Evolutionary conservation across 192 early-diverging fungal species (phyloP), one percentile per base, ranked within the genome.

Genomic region (Coemansia sp.): DNA sequence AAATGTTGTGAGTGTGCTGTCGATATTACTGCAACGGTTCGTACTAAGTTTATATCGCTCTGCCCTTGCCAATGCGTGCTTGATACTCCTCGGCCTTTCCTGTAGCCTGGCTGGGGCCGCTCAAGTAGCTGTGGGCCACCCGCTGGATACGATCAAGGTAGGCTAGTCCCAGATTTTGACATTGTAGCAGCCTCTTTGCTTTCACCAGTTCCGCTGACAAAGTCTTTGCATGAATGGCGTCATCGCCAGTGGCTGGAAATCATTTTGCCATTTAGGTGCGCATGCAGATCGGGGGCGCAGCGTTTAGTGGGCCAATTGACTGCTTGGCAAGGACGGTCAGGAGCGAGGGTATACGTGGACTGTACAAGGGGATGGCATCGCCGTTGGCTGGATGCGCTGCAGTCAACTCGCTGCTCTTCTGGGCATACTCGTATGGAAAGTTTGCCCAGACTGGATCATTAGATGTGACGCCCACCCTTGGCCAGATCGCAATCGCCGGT

Each of bases 291-390:
- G 86, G 93, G 62, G 71, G 84, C 11, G 40, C 77, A 7, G 82
- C 84, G 22, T 92, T 91, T 71, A 84, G 82, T 65, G 94, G 87
- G 64, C 93, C 88, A 0, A 86, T 88, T 80, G 93, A 98, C 74
- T 98, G 97, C 70, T 59, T 93, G 15, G 70, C 91, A 31, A 86
- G 93, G 65, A 98, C 95, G 0, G 80, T 99, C 33, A 79, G 89
- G 6, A 91, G 93, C 62, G 96, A 96, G 66, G 88, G 90, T 11
- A 78, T 92, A 64, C 83, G 90, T 22, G 92, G 90, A 0, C 77
- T 96, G 18, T 96, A 93, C 77, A 94, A 94, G 86, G 94, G 93
- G 79, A 93, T 93, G 92, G 87, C 90, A n/a, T 89, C 91, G 83
- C 92, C 92, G 31, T 74, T 94, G 46, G 78, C 91, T 29, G 94